Evolutionary conservation across 441 rosid genomes (phyloP).

Genomic region (Brassica balearica): DNA sequence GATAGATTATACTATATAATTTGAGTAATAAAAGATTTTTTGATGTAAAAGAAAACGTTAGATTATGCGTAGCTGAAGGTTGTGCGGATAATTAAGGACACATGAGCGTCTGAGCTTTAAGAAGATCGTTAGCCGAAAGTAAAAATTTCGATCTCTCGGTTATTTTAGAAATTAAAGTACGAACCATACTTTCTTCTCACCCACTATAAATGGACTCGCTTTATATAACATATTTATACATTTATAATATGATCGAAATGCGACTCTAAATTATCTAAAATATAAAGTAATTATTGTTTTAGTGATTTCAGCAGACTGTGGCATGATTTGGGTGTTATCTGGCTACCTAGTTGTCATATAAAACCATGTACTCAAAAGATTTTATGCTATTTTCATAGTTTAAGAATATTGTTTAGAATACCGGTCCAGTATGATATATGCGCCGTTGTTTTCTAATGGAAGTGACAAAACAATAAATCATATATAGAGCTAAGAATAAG

Average conservation of each 20-base stretch:
- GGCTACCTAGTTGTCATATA: constrained; percentile 32
- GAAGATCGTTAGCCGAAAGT: constrained; percentile 36
- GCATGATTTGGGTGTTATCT: constrained; percentile 20
- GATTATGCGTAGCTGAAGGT: background rate
- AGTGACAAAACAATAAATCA: constrained; percentile 4
- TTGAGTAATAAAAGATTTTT: background rate
- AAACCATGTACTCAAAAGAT: background rate
- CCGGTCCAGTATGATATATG: background rate
- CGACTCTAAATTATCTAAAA: constrained; percentile 14
- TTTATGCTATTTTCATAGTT: constrained; percentile 8
- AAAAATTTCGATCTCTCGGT: background rate
- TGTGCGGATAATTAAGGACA: constrained; percentile 31
- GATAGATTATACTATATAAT: background rate
- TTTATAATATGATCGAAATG: constrained; percentile 17
- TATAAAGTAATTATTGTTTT: constrained; percentile 28
- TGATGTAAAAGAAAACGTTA: background rate
- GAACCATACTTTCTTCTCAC: constrained; percentile 28
- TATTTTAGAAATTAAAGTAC: constrained; percentile 15
- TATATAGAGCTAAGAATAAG: background rate
- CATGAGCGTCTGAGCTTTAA: constrained; percentile 26
- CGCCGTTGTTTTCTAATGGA: constrained; percentile 1
- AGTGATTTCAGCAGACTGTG: constrained; percentile 21
- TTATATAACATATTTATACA: background rate
- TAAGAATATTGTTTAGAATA: background rate
- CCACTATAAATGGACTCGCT: constrained; percentile 5